Evolutionary conservation across 805 yeast species (phyloP).

Genomic region (Candida silvatica): DNA sequence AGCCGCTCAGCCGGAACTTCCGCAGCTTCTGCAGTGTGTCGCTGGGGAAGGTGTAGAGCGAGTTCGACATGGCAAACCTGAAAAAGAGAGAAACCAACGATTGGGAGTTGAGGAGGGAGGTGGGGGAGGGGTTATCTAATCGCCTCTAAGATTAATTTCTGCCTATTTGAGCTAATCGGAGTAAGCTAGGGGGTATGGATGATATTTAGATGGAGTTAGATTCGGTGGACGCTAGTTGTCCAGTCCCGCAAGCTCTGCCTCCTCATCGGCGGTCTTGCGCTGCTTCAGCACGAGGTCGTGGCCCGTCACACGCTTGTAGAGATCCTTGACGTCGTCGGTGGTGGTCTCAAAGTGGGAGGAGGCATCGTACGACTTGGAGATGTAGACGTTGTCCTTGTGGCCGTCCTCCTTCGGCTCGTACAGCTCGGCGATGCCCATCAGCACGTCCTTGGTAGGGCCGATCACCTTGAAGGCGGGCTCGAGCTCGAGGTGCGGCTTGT

Average conservation of each 20-base stretch:
- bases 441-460: slow-evolving; percentile 71
- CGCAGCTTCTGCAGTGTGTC: slow-evolving; percentile 52
- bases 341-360: slow-evolving; percentile 93
- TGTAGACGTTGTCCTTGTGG: slow-evolving; percentile 61
- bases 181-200: too few relatives aligned
- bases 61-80: slow-evolving; percentile 28
- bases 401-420: slow-evolving; percentile 88
- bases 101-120: background rate
- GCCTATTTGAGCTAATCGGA: too few relatives aligned
- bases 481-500: slow-evolving; percentile 82
- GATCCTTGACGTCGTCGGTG: slow-evolving; percentile 94
- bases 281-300: slow-evolving; percentile 82
- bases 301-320: slow-evolving; percentile 87
- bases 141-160: too few relatives aligned
- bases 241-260: slow-evolving; percentile 35
- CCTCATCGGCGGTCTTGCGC: slow-evolving; percentile 61
- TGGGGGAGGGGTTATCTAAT: background rate
- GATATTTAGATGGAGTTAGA: too few relatives aligned
- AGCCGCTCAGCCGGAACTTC: slow-evolving; percentile 68
- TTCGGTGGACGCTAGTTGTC: too few relatives aligned
- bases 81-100: background rate
- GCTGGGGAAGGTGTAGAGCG: slow-evolving; percentile 54
- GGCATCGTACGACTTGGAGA: slow-evolving; percentile 89
- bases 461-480: slow-evolving; percentile 90
- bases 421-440: slow-evolving; percentile 90